phyloP scores from a whole-genome alignment of 2,329 filamentous ascomycete genomes.

The Fusarium praegraminearum region DNA sequence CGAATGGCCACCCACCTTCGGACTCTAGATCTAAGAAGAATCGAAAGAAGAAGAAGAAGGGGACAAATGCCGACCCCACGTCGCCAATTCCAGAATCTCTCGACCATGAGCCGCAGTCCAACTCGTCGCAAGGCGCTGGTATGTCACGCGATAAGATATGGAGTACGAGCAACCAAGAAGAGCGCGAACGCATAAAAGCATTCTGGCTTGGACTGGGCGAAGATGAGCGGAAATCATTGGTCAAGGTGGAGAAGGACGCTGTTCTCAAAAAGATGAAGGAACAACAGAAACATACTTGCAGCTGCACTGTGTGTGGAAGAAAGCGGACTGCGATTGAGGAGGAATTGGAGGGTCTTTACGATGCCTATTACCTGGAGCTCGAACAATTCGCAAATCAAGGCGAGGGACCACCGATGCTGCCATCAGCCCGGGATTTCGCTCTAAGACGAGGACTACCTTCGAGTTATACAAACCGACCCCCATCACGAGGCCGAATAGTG shows the following conservation, averaged over 20 bases:
- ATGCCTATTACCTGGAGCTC: slow-evolving; percentile 97
- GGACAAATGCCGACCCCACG: slow-evolving; percentile 38
- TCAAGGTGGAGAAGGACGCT: slow-evolving; percentile 98
- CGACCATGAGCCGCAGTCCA: slow-evolving; percentile 41
- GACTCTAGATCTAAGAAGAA: slow-evolving; percentile 67
- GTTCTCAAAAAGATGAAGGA: slow-evolving; percentile 99
- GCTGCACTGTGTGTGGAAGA: slow-evolving; percentile 94
- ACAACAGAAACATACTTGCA: slow-evolving; percentile 99
- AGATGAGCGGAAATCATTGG: slow-evolving; percentile 91
- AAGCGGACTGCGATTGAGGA: slow-evolving; percentile 98
- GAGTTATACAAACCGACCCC: slow-evolving; percentile 73
- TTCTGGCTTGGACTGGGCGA: slow-evolving; percentile 97
- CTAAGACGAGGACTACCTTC: slow-evolving; percentile 68
- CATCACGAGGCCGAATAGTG: slow-evolving; percentile 80
- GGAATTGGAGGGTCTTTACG: slow-evolving; percentile 95
- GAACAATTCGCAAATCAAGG: slow-evolving; percentile 95
- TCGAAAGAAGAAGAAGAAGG: slow-evolving; percentile 77
- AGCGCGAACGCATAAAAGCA: slow-evolving; percentile 96
- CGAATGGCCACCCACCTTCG: slow-evolving; percentile 49
- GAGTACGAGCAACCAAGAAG: slow-evolving; percentile 95
- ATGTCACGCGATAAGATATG: slow-evolving; percentile 89
- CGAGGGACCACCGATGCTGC: slow-evolving; percentile 68
- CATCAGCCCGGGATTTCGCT: slow-evolving; percentile 69
- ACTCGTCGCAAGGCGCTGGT: slow-evolving; percentile 53
- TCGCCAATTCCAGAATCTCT: slow-evolving; percentile 36